Base-by-base conservation (phyloP, 2,329 filamentous ascomycete genomes). In the Fusarium siculi region DNA sequence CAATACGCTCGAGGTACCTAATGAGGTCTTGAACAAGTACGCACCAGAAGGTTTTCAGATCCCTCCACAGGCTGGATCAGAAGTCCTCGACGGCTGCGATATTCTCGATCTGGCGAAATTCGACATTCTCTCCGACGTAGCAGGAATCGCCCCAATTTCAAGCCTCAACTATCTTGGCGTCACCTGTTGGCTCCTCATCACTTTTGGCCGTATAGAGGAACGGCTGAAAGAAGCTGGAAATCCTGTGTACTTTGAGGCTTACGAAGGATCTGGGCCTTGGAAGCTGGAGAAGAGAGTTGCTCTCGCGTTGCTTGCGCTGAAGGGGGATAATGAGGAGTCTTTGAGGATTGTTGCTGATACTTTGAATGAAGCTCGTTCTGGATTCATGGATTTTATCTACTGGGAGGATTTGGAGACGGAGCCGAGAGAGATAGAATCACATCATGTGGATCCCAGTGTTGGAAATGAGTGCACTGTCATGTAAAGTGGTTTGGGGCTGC, bases 91-190 rank as follows among this genome's bases (percentile, higher is more conserved):
- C 6, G 15, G 16, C 2, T 25, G 21, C 7, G 30, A 39, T n/a
- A 72, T 28, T 32, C 80, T 18, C 79, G 82, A 37, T 56, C 81
- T n/a, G 18, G 43, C 25, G 70, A 79, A 61, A 79, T 78, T 10
- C 8, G 70, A 74, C 46, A 42, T 72, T 11, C n/a, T 34, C 15
- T 58, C 21, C 9, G 72, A 74, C 9, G 47, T 74, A 5, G 53
- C 44, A 1, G 70, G 72, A 6, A 34, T 11, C 11, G 25, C 43
- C 2, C 80, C 80, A 7, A n/a, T 81, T 2, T 82, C 79, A 0
- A 76, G 77, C 25, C 23, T 84, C 9, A 84, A 84, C 68, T 84
- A 81, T 46, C 21, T 81, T 15, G 78, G 63, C 54, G 70, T 80
- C 3, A 79, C 76, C 7, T 44, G 44, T 0, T 25, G 39, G 10